Evolutionary conservation across 2,329 filamentous ascomycete species (phyloP), one percentile per base, ranked within the genome.

Genomic region (Stenocarpella maydis): DNA sequence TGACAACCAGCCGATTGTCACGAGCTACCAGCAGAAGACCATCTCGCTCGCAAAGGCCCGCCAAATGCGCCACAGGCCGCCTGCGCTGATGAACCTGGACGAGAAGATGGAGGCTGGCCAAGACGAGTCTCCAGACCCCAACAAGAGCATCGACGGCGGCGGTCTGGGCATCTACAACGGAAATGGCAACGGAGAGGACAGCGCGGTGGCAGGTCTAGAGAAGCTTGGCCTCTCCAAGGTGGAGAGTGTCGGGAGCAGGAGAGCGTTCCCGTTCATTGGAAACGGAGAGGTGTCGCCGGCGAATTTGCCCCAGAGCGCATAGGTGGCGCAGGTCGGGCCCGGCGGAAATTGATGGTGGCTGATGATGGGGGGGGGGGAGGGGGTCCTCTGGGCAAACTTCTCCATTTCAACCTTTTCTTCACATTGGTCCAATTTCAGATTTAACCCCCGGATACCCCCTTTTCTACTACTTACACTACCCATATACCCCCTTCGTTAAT

Each of bases 1-100:
- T 74, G 90, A 92, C 76, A 88, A 88, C 4, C 88, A 92, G 71
- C 88, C 91, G 12, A 91, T 97, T 71, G 94, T 93, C 24, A 96
- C 93, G 4, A 97, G 94, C 4, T 98, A 98, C 81, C 95, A 97
- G 78, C 95, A 98, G 78, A 96, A 97, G 84, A 99, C 96, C 0
- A 97, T 99, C 67, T 96, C 92, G 31, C 88, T 99, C 8, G 88
- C 91, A 67, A 97, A 97, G 81, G 96, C 96, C 15, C 90, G 91
- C 69, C 88, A 91, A 72, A 93, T 97, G 90, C 92, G 92, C 68
- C 94, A 97, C 77, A 89, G 96, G 6, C 96, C 96, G 2, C 96
- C 95, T 34, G 94, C 94, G 2, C 84, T 98, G 68, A 95, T 96
- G 91, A 91, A 88, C 73, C 81, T 90, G 4, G 88, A 90, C 63